phyloP scores from a whole-genome alignment of 2,329 filamentous ascomycete species.

The Acrodontium crateriforme region DNA sequence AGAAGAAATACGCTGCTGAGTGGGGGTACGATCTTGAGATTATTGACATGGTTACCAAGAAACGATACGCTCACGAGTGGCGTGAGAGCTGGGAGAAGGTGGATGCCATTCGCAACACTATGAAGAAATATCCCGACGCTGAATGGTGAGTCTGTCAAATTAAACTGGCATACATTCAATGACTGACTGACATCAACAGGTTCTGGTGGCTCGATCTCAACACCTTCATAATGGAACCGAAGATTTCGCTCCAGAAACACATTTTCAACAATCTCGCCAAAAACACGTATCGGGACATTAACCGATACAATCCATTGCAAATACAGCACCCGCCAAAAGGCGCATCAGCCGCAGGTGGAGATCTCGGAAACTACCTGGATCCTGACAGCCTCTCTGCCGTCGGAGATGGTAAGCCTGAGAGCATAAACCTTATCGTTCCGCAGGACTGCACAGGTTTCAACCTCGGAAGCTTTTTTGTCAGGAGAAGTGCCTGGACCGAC shows the following conservation, averaged over 20 bases:
- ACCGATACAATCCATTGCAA: slow-evolving; percentile 87
- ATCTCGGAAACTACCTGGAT: slow-evolving; percentile 52
- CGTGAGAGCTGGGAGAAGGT: slow-evolving; percentile 99
- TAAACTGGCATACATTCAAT: too few species aligned
- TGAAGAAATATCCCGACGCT: slow-evolving; percentile 87
- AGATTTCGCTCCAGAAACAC: slow-evolving; percentile 76
- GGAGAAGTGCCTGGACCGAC: slow-evolving; percentile 77
- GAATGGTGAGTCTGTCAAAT: slow-evolving; percentile 63
- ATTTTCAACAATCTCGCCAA: slow-evolving; percentile 68
- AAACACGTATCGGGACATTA: slow-evolving; percentile 86
- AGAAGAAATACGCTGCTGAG: slow-evolving; percentile 68
- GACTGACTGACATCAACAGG: slow-evolving; percentile 39
- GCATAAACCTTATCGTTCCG: slow-evolving; percentile 75
- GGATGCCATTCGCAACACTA: slow-evolving; percentile 73
- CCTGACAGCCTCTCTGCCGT: slow-evolving; percentile 53
- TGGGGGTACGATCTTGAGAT: slow-evolving; percentile 97
- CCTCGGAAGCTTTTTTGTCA: slow-evolving; percentile 85
- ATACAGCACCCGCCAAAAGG: slow-evolving; percentile 65
- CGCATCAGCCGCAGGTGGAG: slow-evolving; percentile 18
- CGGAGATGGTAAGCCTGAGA: slow-evolving; percentile 64
- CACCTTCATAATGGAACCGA: slow-evolving; percentile 95
- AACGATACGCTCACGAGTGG: slow-evolving; percentile 97
- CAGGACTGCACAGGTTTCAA: slow-evolving; percentile 97
- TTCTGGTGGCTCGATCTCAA: slow-evolving; percentile 99
- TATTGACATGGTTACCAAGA: slow-evolving; percentile 97